Conservation (phyloP, 805 yeast species). For the Maudiozyma serrabonitensis region DNA sequence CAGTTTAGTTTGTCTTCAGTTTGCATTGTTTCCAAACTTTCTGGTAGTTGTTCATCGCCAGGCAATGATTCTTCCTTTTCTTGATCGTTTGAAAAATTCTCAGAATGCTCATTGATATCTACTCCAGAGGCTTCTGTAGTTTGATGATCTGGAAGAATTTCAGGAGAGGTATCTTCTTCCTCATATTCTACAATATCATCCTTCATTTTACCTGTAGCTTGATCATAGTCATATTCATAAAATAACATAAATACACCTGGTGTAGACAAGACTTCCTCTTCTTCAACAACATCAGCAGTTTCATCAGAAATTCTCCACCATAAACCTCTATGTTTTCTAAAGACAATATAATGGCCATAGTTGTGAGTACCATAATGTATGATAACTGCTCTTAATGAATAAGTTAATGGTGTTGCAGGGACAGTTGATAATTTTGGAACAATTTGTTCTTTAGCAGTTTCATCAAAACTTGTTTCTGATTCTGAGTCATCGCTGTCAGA, state of each 20-base stretch:
- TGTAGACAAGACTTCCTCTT: slow-evolving; percentile 66
- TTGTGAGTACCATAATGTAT: slow-evolving; percentile 94
- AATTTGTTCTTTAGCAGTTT: slow-evolving; percentile 6
- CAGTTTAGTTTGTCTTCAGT: neutral
- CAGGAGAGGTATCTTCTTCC: slow-evolving; percentile 4
- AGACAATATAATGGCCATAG: slow-evolving; percentile 94
- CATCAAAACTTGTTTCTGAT: slow-evolving; percentile 9
- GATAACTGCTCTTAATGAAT: slow-evolving; percentile 74
- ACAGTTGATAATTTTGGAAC: slow-evolving; percentile 6
- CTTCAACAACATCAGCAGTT: slow-evolving; percentile 68
- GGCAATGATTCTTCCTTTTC: neutral
- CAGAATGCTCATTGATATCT: no score
- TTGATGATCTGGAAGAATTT: slow-evolving; percentile 3
- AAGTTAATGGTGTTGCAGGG: slow-evolving; percentile 41
- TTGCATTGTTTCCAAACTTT: neutral
- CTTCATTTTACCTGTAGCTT: slow-evolving; percentile 21
- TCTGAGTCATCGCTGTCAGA: slow-evolving; percentile 2
- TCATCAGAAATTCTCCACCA: slow-evolving; percentile 98
- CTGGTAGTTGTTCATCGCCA: neutral
- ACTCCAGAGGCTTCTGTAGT: neutral
- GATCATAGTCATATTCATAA: slow-evolving; percentile 51
- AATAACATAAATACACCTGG: slow-evolving; percentile 92
- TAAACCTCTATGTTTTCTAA: slow-evolving; percentile 64
- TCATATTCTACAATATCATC: slow-evolving; percentile 19
- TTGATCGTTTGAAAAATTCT: neutral